Evolutionary conservation across 2,329 filamentous ascomycete species (phyloP), one percentile per base, ranked within the genome.

Genomic region (Penicillium sp.): DNA sequence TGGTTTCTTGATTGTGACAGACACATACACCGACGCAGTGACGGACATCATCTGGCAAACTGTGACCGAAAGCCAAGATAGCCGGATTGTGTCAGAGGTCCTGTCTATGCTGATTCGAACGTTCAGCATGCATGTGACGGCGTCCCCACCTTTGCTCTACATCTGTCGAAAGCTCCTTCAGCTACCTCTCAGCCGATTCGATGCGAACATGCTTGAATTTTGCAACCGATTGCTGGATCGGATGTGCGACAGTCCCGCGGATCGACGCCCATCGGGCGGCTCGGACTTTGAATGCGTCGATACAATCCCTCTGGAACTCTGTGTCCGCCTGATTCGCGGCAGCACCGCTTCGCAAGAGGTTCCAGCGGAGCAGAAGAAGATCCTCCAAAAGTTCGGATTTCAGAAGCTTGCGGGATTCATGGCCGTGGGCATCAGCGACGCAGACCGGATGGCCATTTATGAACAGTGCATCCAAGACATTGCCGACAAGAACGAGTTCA

Each of bases 31-130:
- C 0, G 68, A 82, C 32, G 70, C 77, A 18, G 85, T 94, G 61
- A 87, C 87, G 1, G 86, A 95, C 61, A 77, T 81, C 12, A 80
- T 96, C 52, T 97, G 91, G 91, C 81, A 84, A 50, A 88, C 88
- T 0, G 82, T 95, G 43, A 84, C 81, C 5, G 82, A 84, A 25
- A 90, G 85, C 50, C 88, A 90, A 60, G 90, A 97, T 65, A 85
- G 87, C 4, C 81, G 90, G 47, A 84, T 91, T n/a, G 83, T 88
- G 6, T 84, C 90, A 43, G 90, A 90, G 27, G 80, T 94, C 25
- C 75, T 90, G 41, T 75, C 76, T 13, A 86, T 95, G 80, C 69
- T 85, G 26, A 63, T 63, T 12, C 66, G 66, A 34, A 75, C 80
- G 7, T 68, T 77, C 44, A 62, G 62, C 7, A 72, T 79, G 53